These are phyloP conservation scores for Cladosporium velox DNA, from an alignment of 2,329 filamentous ascomycete species.

Conservation along the genomic window DNA sequence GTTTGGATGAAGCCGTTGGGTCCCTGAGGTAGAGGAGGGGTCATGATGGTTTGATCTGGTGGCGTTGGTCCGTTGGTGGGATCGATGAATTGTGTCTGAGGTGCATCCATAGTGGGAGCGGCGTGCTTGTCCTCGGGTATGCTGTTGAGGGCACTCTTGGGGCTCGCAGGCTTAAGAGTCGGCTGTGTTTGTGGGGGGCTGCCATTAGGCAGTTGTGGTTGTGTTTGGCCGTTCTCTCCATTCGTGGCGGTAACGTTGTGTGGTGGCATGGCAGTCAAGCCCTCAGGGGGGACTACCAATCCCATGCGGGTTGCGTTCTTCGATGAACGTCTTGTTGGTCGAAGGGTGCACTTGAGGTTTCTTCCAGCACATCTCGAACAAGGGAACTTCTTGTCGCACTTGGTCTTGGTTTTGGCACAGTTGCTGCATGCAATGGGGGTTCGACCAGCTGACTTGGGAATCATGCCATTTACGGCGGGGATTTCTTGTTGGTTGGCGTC, in stretches of 20 bases:
- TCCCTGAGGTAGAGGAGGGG: conserved; percentile 31
- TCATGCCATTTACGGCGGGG: conserved; percentile 51
- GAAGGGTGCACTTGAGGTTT: conserved; percentile 50
- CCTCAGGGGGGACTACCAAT: conserved; percentile 35
- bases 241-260: conserved; percentile 21
- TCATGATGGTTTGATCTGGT: conserved; percentile 34
- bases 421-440: conserved; percentile 57
- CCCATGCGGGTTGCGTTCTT: conserved; percentile 45
- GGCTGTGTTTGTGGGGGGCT: conserved; percentile 27
- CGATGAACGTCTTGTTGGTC: conserved; percentile 51
- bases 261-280: conserved; percentile 31
- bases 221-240: conserved; percentile 22
- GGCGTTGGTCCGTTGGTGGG: conserved; percentile 39
- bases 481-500: conserved; percentile 54
- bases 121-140: conserved; percentile 35
- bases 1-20: conserved; percentile 41
- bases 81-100: conserved; percentile 45
- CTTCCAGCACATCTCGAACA: conserved; percentile 54
- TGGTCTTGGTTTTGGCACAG: conserved; percentile 57
- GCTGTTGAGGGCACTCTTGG: conserved; percentile 28
- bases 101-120: conserved; percentile 35
- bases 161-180: conserved; percentile 39
- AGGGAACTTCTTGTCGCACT: conserved; percentile 58
- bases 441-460: conserved; percentile 54
- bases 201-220: conserved; percentile 21